Evolutionary conservation across 495 filamentous ascomycete genomes (phyloP), one percentile per base, ranked within the genome.

Genomic region (Neurospora sp.): DNA sequence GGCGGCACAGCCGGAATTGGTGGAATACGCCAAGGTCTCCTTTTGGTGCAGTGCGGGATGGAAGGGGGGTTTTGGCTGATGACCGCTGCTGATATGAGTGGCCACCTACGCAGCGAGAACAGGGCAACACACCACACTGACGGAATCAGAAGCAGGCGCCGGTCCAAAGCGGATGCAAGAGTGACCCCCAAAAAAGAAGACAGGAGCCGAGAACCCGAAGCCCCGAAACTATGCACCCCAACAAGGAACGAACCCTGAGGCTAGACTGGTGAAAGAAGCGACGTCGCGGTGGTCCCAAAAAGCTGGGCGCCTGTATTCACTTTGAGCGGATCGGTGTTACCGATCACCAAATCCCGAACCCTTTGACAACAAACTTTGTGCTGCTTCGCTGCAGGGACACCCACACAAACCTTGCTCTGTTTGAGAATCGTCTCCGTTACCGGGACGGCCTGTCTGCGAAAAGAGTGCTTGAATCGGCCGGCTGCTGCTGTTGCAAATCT

Each of bases 281-380:
- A 37, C 53, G 53, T 35, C 53, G 53, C 27, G 35, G 53, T 14
- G 14, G 27, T 65, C 53, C 53, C 53, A 35, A 65, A 35, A 35
- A 65, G 53, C 53, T 65, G 53, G 53, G 53, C 53, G 53, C 27
- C 53, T 61, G 27, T 6, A 35, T 61, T 61, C 53, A 61, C 53
- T 61, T 61, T 35, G 53, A 61, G 53, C 53, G 27, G 53, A 72
- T 73, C 74, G 73, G 76, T 20, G 70, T 69, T 46, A 72, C 76
- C 73, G 73, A 76, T 70, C 65, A 46, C 71, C 20, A 27, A 40
- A 69, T 53, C 61, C 44, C 41, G 27, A 70, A 71, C 70, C 48
- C 53, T 70, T 74, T 73, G 77, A 72, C 74, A 73, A 68, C 46
- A 68, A 72, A 46, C 41, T 53, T 73, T 72, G 69, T 73, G 68